Evolutionary conservation across 176 grass and related monocot species (phyloP).

Genomic region (Oryza glaberrima): DNA sequence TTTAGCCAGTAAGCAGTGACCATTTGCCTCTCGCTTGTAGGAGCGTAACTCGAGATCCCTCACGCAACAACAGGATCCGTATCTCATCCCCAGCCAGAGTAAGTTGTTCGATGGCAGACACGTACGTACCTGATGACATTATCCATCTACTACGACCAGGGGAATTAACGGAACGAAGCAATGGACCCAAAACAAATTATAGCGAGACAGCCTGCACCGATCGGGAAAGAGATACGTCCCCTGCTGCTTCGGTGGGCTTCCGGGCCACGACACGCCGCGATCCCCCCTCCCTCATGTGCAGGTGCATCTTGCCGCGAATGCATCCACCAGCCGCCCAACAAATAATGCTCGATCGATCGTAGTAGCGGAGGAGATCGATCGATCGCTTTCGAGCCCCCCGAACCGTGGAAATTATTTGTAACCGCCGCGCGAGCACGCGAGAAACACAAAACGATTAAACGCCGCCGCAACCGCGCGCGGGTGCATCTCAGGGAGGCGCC

Average conservation of each 20-base stretch:
- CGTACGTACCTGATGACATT: too few relatives aligned
- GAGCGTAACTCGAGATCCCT: neutral
- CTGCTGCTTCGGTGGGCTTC: too few relatives aligned
- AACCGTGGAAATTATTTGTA: too few relatives aligned
- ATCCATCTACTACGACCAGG: neutral
- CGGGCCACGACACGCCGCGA: too few relatives aligned
- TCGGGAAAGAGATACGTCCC: neutral
- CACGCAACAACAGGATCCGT: constrained; percentile 22
- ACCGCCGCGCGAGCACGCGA: too few relatives aligned
- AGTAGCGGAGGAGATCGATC: too few relatives aligned
- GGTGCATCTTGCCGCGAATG: neutral
- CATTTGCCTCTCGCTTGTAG: neutral
- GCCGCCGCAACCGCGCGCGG: neutral
- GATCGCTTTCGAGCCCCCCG: too few relatives aligned
- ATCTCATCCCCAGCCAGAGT: neutral
- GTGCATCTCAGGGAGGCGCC: constrained; percentile 30
- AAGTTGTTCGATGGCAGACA: too few relatives aligned
- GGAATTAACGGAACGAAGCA: too few relatives aligned
- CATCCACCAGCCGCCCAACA: neutral
- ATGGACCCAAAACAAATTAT: too few relatives aligned
- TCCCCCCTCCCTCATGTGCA: neutral
- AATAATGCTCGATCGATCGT: neutral
- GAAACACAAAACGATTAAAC: too few relatives aligned
- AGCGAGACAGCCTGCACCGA: neutral
- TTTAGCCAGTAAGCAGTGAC: neutral